phyloP scores from a whole-genome alignment of 306 rosid genomes.

The Vigna unguiculata region DNA sequence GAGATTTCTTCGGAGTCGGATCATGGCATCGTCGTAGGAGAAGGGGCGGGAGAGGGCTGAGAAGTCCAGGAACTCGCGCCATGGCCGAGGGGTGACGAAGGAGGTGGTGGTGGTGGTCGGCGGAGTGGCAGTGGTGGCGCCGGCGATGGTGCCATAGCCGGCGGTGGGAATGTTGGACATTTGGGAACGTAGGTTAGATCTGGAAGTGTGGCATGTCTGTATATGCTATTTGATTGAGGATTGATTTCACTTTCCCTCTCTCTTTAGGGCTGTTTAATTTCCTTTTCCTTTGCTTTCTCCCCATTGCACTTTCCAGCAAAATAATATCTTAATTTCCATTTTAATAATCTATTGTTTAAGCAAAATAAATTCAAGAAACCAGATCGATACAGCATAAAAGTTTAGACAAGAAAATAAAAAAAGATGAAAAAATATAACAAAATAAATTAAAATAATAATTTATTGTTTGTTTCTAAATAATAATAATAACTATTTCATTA shows the following conservation, averaged over 20 bases:
- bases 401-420: too few relatives aligned
- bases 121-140: neutral
- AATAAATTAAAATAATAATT: too few relatives aligned
- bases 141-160: slow-evolving; percentile 39
- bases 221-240: neutral
- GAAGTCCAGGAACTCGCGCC: slow-evolving; percentile 53
- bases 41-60: slow-evolving; percentile 51
- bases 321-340: too few relatives aligned
- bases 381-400: too few relatives aligned
- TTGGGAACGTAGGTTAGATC: slow-evolving; percentile 32
- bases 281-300: neutral
- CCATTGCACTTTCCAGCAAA: neutral
- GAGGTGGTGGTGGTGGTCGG: slow-evolving; percentile 7
- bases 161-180: slow-evolving; percentile 44
- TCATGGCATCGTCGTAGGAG: slow-evolving; percentile 54
- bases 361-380: too few relatives aligned
- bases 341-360: too few relatives aligned
- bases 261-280: neutral
- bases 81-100: slow-evolving; percentile 47
- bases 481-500: too few relatives aligned
- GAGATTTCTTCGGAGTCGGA: slow-evolving; percentile 50
- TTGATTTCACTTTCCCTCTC: neutral
- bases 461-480: too few relatives aligned
- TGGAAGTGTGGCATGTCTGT: slow-evolving; percentile 6
- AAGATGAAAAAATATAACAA: too few relatives aligned